Conservation (phyloP, 306 rosid genomes). For the Castanopsis chinensis region DNA sequence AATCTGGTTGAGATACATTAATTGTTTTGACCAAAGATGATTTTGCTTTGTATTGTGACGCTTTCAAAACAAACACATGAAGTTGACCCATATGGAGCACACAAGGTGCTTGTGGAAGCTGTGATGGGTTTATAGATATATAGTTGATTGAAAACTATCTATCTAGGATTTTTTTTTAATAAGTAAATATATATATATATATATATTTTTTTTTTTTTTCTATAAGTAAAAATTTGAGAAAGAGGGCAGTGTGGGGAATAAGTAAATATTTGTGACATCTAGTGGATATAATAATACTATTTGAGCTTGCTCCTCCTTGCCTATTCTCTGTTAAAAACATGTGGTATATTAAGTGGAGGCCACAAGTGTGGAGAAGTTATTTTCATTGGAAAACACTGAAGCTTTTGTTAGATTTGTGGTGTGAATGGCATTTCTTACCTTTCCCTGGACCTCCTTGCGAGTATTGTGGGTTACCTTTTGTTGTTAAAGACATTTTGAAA, state of each 20-base stretch:
- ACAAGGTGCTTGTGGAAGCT: neutral
- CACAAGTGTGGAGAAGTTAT: neutral
- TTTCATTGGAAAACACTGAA: neutral
- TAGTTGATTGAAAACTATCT: too few species aligned
- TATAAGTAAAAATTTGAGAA: too few species aligned
- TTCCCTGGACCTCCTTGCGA: neutral
- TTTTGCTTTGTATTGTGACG: neutral
- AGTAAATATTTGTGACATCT: neutral
- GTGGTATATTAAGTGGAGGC: too few species aligned
- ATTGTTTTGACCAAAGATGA: neutral
- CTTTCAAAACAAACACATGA: neutral
- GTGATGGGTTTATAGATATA: too few species aligned
- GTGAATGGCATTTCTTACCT: neutral
- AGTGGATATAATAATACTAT: neutral
- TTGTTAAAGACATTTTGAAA: neutral
- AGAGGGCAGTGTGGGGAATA: too few species aligned
- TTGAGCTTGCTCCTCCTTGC: too few species aligned
- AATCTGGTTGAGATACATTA: conserved; percentile 1
- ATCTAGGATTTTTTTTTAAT: too few species aligned
- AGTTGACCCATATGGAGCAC: conserved; percentile 2
- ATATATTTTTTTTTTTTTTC: too few species aligned
- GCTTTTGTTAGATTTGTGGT: neutral
- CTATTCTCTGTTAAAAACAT: too few species aligned
- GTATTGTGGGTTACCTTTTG: neutral
- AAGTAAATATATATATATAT: too few species aligned